phyloP scores from a whole-genome alignment of 2,329 filamentous ascomycete species.

The Claviceps pusilla region DNA sequence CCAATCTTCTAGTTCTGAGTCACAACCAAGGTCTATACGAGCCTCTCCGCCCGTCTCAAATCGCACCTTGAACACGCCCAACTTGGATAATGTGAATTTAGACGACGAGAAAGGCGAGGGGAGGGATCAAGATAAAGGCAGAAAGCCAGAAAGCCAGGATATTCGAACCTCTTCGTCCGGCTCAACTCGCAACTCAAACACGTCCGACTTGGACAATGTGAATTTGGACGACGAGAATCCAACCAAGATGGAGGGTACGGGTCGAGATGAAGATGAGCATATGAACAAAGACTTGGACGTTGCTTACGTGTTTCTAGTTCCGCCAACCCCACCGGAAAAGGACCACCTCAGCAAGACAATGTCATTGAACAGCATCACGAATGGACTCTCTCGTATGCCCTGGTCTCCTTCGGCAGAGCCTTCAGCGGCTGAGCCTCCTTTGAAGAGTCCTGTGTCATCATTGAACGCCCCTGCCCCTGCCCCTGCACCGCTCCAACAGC shows the following conservation, averaged over 20 bases:
- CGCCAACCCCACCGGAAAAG: slow-evolving; percentile 19
- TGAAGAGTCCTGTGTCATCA: slow-evolving; percentile 28
- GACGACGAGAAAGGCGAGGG: background rate
- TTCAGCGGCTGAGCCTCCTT: slow-evolving; percentile 30
- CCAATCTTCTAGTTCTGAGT: slow-evolving; percentile 9
- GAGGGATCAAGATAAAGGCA: slow-evolving; percentile 1
- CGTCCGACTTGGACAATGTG: slow-evolving; percentile 42
- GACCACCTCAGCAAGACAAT: slow-evolving; percentile 38
- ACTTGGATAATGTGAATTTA: slow-evolving; percentile 30
- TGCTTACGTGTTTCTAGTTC: slow-evolving; percentile 13
- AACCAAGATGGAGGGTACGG: slow-evolving; percentile 19
- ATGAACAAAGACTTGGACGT: background rate
- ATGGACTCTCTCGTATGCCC: slow-evolving; percentile 55
- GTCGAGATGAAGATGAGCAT: background rate
- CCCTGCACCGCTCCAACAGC: slow-evolving; percentile 15
- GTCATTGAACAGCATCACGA: slow-evolving; percentile 56
- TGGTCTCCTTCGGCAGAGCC: slow-evolving; percentile 48
- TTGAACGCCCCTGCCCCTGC: slow-evolving; percentile 14
- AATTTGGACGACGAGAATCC: slow-evolving; percentile 47
- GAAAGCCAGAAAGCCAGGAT: slow-evolving; percentile 8
- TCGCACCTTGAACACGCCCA: slow-evolving; percentile 31
- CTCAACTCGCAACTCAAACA: slow-evolving; percentile 31
- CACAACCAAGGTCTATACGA: slow-evolving; percentile 12
- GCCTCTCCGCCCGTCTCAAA: slow-evolving; percentile 26
- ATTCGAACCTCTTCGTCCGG: slow-evolving; percentile 22